Evolutionary conservation across 2,329 filamentous ascomycete genomes (phyloP).

Genomic region (Fusarium pseudocircinatum): DNA sequence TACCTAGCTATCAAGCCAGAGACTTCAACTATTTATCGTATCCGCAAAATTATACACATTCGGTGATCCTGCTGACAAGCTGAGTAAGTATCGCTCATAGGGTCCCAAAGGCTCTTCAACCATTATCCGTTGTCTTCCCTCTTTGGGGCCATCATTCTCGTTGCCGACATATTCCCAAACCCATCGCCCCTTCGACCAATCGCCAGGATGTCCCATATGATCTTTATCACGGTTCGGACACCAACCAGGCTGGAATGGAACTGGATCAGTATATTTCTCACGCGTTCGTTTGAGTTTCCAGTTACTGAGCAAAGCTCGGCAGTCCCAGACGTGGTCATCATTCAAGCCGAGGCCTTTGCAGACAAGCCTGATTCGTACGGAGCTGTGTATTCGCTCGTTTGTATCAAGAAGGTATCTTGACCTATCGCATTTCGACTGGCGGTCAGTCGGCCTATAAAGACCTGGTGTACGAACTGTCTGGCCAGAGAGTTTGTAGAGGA

Average conservation of each 20-base stretch:
- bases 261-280: slow-evolving; percentile 48
- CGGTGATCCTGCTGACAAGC: slow-evolving; percentile 55
- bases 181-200: slow-evolving; percentile 54
- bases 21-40: slow-evolving; percentile 7
- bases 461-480: slow-evolving; percentile 57
- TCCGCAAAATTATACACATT: slow-evolving; percentile 57
- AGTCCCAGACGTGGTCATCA: slow-evolving; percentile 59
- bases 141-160: slow-evolving; percentile 51
- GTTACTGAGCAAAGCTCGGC: slow-evolving; percentile 53
- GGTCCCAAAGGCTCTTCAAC: slow-evolving; percentile 64
- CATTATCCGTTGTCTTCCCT: slow-evolving; percentile 54
- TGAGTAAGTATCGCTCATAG: slow-evolving; percentile 60
- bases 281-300: slow-evolving; percentile 56
- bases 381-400: slow-evolving; percentile 65
- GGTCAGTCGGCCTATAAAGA: slow-evolving; percentile 57
- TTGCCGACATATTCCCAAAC: slow-evolving; percentile 64
- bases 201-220: slow-evolving; percentile 35
- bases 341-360: slow-evolving; percentile 61
- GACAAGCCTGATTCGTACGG: slow-evolving; percentile 62
- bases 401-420: slow-evolving; percentile 59
- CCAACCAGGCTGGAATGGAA: slow-evolving; percentile 48
- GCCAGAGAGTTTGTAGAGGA: slow-evolving; percentile 57
- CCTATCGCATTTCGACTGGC: slow-evolving; percentile 49
- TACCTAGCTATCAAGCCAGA: not conserved
- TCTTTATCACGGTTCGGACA: slow-evolving; percentile 41